Percentiles rank a stretch among this genome's conserved stretches.
These are phyloP conservation scores for Eremomyces bilateralis DNA, from an alignment of 495 filamentous ascomycete species.

Conservation along the genomic window DNA sequence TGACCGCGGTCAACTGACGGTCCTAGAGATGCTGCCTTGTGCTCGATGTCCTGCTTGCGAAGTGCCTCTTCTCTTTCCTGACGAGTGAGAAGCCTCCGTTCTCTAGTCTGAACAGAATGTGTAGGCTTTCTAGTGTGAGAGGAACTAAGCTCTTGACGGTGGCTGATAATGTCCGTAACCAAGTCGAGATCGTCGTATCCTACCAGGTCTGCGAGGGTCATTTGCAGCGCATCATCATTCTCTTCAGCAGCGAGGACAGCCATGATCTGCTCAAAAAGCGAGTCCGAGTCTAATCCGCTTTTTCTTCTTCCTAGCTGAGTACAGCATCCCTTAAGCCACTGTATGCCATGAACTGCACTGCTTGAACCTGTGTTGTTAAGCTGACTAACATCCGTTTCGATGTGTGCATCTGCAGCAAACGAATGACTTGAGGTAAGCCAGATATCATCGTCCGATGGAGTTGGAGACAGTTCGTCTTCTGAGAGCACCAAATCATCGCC, in stretches of 20 bases:
- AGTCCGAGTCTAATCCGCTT: slow-evolving; percentile 35
- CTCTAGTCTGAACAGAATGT: slow-evolving; percentile 16
- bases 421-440: slow-evolving; percentile 69
- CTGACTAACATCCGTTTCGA: no score
- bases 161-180: slow-evolving; percentile 59
- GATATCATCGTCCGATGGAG: slow-evolving; percentile 49
- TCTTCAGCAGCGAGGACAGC: slow-evolving; percentile 42
- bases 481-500: slow-evolving; percentile 37
- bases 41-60: slow-evolving; percentile 50
- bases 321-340: slow-evolving; percentile 50
- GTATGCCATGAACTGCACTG: slow-evolving; percentile 16
- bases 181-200: slow-evolving; percentile 85
- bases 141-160: slow-evolving; percentile 36
- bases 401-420: slow-evolving; percentile 20
- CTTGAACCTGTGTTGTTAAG: no score
- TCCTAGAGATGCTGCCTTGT: slow-evolving; percentile 53
- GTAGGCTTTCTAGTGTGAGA: slow-evolving; percentile 11
- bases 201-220: slow-evolving; percentile 69
- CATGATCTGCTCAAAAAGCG: slow-evolving; percentile 48
- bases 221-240: slow-evolving; percentile 65
- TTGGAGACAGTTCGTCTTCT: slow-evolving; percentile 34
- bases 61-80: slow-evolving; percentile 58
- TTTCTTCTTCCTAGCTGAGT: slow-evolving; percentile 33
- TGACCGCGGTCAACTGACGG: slow-evolving; percentile 37
- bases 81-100: slow-evolving; percentile 41